Evolutionary conservation across 1,139 yeast species (phyloP), one percentile per base, ranked within the genome.

Genomic region (Hyphopichia fennica): DNA sequence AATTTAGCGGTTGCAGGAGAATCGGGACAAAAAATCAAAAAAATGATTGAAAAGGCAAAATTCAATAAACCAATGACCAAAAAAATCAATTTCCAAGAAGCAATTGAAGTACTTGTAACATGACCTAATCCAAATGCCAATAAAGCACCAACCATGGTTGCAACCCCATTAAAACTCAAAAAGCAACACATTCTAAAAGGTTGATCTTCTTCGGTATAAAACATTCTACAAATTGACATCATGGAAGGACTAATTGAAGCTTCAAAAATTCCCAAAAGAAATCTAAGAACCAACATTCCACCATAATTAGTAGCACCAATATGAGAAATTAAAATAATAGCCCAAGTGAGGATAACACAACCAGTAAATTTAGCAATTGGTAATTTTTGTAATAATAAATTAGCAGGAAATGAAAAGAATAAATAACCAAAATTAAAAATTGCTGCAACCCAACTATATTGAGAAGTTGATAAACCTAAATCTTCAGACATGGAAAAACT

Each of bases 321-420:
- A 50, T 76, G 82, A 18, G 75, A 75, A 30, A 76, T 65, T 34
- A 80, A 58, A 4, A 77, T 63, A 7, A 71, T 53, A 1, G 82
- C 80, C 86, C 87, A 81, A 2, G 66, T 44, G 7, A 75, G 53
- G 37, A 81, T 64, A 48, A 69, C 68, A 3, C 56, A 45, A 5
- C 79, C 75, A 28, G 79, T 62, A 38, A 71, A 69, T 52, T 77
- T 81, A 1, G 80, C 81, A 15, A 81, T 66, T 2, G 85, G 84
- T 40, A 67, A 68, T 46, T 66, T 68, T 55, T 82, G 82, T 34
- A 82, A 59, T 19, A 80, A 53, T 50, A 67, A 72, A 44, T 76
- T 72, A 16, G 77, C 79, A 29, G 86, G 84, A 45, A 75, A 64
- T 39, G 79, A 79, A 47, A 77, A 79, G 34, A 75, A 63, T 44